phyloP scores from a whole-genome alignment of 257 asterid species.

The Solanum sejunctum region DNA sequence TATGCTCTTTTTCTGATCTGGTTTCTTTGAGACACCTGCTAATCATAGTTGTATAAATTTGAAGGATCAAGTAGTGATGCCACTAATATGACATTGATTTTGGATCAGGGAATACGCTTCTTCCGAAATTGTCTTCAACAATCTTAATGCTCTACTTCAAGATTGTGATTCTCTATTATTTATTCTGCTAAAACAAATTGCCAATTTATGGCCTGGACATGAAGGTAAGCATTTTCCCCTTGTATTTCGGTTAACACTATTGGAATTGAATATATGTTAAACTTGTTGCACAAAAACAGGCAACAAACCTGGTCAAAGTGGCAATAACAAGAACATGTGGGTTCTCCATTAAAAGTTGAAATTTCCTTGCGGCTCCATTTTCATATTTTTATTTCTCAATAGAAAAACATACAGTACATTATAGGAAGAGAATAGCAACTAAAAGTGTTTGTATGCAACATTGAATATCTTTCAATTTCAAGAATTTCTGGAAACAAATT shows the following conservation, averaged over 20 bases:
- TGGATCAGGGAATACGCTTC: slow-evolving; percentile 76
- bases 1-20: not conserved
- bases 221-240: not conserved
- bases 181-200: not conserved
- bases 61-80: not conserved
- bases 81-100: not conserved
- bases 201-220: not conserved
- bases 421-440: not conserved
- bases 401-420: not conserved
- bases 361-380: not conserved
- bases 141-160: not conserved
- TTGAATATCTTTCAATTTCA: not conserved
- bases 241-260: not conserved
- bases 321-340: not conserved
- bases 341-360: not conserved
- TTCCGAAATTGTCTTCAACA: slow-evolving; percentile 76
- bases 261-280: not conserved
- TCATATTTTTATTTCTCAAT: not conserved
- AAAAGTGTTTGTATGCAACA: not conserved
- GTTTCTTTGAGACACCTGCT: not conserved
- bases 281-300: not conserved
- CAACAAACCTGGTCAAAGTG: not conserved
- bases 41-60: not conserved
- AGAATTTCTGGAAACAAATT: not conserved
- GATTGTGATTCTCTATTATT: not conserved